Percentiles rank a stretch among this genome's conserved stretches.
These are phyloP conservation scores for Lentithecium fluviatile DNA, from an alignment of 495 filamentous ascomycete genomes.

Conservation along the genomic window DNA sequence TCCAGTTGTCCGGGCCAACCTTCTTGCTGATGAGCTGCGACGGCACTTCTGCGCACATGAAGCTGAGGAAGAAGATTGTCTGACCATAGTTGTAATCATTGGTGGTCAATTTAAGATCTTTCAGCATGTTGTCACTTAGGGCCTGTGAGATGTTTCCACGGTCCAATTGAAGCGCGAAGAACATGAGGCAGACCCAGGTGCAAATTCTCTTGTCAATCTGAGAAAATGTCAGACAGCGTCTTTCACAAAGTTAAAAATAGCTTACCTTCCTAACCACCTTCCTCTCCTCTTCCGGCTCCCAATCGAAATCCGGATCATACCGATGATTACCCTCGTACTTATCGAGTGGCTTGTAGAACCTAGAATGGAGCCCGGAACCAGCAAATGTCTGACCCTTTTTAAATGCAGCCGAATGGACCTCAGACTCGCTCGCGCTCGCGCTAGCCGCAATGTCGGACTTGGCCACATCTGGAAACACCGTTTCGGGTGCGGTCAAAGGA, in stretches of 20 bases:
- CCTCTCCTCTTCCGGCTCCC: slow-evolving; percentile 69
- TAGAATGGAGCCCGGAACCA: slow-evolving; percentile 27
- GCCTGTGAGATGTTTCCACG: slow-evolving; percentile 72
- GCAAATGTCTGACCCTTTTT: slow-evolving; percentile 31
- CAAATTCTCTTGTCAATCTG: slow-evolving; percentile 59
- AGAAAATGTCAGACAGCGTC: slow-evolving; percentile 16
- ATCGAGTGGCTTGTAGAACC: slow-evolving; percentile 54
- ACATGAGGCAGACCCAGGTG: slow-evolving; percentile 70
- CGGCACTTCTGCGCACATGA: slow-evolving; percentile 68
- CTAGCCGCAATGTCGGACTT: slow-evolving; percentile 13
- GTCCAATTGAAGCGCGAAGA: slow-evolving; percentile 81
- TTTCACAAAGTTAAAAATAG: background rate
- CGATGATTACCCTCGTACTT: slow-evolving; percentile 70
- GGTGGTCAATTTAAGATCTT: slow-evolving; percentile 60
- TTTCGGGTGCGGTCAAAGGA: background rate
- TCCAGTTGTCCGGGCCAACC: slow-evolving; percentile 81
- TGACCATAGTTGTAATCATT: slow-evolving; percentile 79
- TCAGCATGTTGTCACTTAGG: slow-evolving; percentile 68
- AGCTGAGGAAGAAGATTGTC: slow-evolving; percentile 66
- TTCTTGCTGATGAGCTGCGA: slow-evolving; percentile 72
- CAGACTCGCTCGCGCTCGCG: slow-evolving; percentile 6
- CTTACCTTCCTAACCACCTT: slow-evolving; percentile 63
- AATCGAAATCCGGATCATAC: slow-evolving; percentile 70
- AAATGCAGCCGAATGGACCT: background rate
- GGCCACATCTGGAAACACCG: slow-evolving; percentile 6